Evolutionary conservation across 345 rosid genomes (phyloP), one percentile per base, ranked within the genome.

Genomic region (Cardiospermum halicacabum): DNA sequence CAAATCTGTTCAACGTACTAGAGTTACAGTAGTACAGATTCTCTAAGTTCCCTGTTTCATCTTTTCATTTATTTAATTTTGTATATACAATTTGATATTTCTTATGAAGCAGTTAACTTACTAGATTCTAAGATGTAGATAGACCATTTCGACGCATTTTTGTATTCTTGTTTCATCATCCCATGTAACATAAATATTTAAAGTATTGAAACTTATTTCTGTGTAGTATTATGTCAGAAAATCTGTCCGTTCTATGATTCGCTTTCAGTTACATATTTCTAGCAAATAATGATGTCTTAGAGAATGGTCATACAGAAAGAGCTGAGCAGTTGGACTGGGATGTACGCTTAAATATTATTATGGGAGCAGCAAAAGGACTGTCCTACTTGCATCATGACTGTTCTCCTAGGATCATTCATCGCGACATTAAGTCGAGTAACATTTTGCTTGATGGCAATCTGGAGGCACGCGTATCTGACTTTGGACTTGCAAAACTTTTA

Each of bases 301-400:
- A 5, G 64, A 26, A 57, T 69, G 40, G 50, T 72, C 71, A 22
- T 74, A 79, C 87, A 91, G 99, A 94, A 74, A 79, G 88, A 73
- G 78, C 91, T 36, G 99, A 91, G 69, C 97, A 78, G 56, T 66
- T 94, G 66, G 96, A 89, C 67, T 94, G 99, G 99, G 96, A 94
- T 76, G 83, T 96, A 22, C 93, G 97, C 11, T 78, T 91, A 66
- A 94, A 89, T 73, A 82, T 94, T 56, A 89, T 94, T 45, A 67
- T 89, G 72, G 99, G 99, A 77, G 99, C 99, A 26, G 96, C 99
- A 12, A 94, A 89, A 82, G 99, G 99, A 65, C 74, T 94, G 72
- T 90, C 99, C 54, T 91, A 94, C 69, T 75, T 94, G 80, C 99
- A 91, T 77, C 99, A 94, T 30, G 99, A 94, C 77, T 91, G 99